These are phyloP conservation scores for Vicia faba DNA, from an alignment of 306 rosid genomes.

Conservation along the genomic window DNA sequence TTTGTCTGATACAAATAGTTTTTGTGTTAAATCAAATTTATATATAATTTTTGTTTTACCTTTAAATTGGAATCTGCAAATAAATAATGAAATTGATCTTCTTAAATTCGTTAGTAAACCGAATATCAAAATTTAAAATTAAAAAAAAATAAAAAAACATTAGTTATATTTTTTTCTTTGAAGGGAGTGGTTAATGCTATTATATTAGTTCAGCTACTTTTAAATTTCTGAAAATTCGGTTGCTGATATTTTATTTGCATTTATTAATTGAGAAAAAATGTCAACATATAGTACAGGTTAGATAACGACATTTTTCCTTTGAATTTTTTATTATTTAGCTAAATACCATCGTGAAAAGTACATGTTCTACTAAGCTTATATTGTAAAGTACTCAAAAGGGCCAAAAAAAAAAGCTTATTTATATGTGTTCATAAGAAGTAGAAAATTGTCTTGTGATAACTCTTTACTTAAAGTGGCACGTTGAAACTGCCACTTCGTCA, in stretches of 20 bases:
- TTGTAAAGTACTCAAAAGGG: conserved; percentile 22
- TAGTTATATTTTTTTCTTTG: background rate
- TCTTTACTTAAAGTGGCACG: conserved; percentile 11
- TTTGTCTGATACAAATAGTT: too few relatives aligned
- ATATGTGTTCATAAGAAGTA: conserved; percentile 16
- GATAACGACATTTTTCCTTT: background rate
- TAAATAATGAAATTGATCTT: too few relatives aligned
- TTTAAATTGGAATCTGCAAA: too few relatives aligned
- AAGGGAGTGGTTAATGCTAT: background rate
- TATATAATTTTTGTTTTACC: too few relatives aligned
- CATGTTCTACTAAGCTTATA: conserved; percentile 5
- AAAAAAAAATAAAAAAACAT: too few relatives aligned
- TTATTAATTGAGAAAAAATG: background rate
- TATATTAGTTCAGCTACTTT: conserved; percentile 11
- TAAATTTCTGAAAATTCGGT: background rate
- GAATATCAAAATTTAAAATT: too few relatives aligned
- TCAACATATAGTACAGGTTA: background rate
- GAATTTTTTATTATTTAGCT: conserved; percentile 2
- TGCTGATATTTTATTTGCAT: background rate
- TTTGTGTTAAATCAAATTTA: too few relatives aligned
- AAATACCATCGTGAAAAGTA: conserved; percentile 12
- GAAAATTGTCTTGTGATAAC: conserved; percentile 18
- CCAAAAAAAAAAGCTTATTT: background rate
- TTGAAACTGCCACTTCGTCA: conserved; percentile 29
- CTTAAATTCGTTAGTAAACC: too few relatives aligned